Percentiles rank a stretch among this genome's conserved stretches.
phyloP scores from a whole-genome alignment of 2,329 filamentous ascomycete species.

The Chalaropsis thielavioides region DNA sequence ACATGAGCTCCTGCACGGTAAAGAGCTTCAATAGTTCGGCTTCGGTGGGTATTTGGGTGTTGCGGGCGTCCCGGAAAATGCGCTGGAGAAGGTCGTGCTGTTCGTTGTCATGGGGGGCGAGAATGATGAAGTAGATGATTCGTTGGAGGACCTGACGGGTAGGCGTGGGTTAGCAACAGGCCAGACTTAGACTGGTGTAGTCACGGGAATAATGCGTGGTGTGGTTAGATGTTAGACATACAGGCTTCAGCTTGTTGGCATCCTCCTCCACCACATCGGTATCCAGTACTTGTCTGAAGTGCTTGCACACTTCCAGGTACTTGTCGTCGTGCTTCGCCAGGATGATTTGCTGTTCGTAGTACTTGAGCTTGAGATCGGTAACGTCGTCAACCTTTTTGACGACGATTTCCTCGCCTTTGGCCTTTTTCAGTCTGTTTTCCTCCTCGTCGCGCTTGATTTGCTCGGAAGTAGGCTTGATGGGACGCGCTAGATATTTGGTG shows the following conservation, averaged over 20 bases:
- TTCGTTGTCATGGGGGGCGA: slow-evolving; percentile 95
- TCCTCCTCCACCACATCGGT: slow-evolving; percentile 92
- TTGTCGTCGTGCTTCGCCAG: slow-evolving; percentile 94
- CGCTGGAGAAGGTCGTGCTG: slow-evolving; percentile 94
- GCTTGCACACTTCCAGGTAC: slow-evolving; percentile 94
- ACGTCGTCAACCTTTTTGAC: slow-evolving; percentile 74
- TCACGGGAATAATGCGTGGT: no score
- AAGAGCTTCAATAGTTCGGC: slow-evolving; percentile 84
- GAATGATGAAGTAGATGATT: slow-evolving; percentile 94
- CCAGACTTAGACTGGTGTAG: not conserved
- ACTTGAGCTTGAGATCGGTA: slow-evolving; percentile 87
- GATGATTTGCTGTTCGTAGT: slow-evolving; percentile 94
- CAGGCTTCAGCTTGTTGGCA: slow-evolving; percentile 67
- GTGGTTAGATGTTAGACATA: slow-evolving; percentile 32
- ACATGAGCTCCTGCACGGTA: slow-evolving; percentile 92
- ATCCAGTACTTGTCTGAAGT: slow-evolving; percentile 92
- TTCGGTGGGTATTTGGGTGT: slow-evolving; percentile 61
- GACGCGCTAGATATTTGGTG: slow-evolving; percentile 78
- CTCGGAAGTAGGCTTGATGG: slow-evolving; percentile 79
- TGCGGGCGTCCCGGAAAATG: slow-evolving; percentile 72
- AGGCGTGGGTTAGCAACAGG: slow-evolving; percentile 18
- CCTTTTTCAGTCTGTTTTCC: slow-evolving; percentile 73
- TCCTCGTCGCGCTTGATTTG: slow-evolving; percentile 84
- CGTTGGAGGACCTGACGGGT: slow-evolving; percentile 61
- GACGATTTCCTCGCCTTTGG: slow-evolving; percentile 62